Percentiles rank a stretch among this genome's conserved stretches.
phyloP scores from a whole-genome alignment of 306 rosid genomes.

The Acacia melanoxylon region DNA sequence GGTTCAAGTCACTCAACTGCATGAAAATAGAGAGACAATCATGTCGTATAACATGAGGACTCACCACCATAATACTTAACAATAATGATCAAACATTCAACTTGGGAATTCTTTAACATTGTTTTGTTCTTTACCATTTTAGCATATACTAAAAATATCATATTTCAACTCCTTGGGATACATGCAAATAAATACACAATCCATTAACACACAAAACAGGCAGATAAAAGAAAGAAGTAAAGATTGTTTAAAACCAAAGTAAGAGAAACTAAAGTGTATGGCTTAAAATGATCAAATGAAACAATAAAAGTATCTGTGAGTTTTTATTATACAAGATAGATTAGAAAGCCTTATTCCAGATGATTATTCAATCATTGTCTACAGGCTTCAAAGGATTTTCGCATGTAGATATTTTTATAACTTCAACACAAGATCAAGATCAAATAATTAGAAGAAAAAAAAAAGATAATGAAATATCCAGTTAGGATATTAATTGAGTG shows the following conservation, averaged over 20 bases:
- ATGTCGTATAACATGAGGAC: neutral
- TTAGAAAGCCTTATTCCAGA: neutral
- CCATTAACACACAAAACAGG: too few relatives aligned
- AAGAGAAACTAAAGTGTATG: too few relatives aligned
- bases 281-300: too few relatives aligned
- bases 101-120: neutral
- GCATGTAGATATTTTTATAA: neutral
- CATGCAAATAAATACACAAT: too few relatives aligned
- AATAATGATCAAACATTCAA: neutral
- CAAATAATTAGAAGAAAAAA: neutral
- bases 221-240: too few relatives aligned
- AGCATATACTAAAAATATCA: too few relatives aligned
- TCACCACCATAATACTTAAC: neutral
- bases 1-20: neutral
- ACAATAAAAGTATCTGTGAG: too few relatives aligned
- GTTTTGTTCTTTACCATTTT: too few relatives aligned
- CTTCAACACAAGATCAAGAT: neutral
- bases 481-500: neutral
- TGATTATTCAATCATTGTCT: neutral
- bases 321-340: too few relatives aligned
- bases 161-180: too few relatives aligned
- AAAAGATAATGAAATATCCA: neutral
- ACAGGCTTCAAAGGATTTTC: neutral
- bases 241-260: too few relatives aligned
- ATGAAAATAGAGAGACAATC: neutral